Conservation (phyloP, 2,329 filamentous ascomycete species). For the Aspergillus intermedius region DNA sequence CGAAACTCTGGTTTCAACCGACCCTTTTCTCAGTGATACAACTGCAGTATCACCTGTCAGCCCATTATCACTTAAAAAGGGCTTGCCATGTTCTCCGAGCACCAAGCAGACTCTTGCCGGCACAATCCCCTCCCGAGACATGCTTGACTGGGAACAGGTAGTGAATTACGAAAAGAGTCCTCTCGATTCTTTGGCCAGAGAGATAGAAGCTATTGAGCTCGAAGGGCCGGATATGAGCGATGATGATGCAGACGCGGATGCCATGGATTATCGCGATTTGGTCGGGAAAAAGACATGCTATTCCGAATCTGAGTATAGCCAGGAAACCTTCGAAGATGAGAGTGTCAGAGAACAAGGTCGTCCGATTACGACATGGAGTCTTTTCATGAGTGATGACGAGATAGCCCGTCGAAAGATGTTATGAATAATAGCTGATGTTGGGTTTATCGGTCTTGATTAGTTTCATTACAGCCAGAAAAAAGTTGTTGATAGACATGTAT, state of each 20-base stretch:
- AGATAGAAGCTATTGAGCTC: background rate
- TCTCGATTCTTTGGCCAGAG: background rate
- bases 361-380: constrained; percentile 11
- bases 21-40: too few relatives aligned
- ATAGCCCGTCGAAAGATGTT: background rate
- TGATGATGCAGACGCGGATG: background rate
- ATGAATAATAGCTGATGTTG: background rate
- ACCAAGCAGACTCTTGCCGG: background rate
- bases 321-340: background rate
- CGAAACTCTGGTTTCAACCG: too few relatives aligned
- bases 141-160: constrained; percentile 3
- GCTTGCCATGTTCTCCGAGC: too few relatives aligned
- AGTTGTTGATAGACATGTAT: background rate
- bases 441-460: background rate
- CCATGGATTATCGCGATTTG: constrained; percentile 1
- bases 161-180: background rate
- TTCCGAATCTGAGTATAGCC: constrained; percentile 7
- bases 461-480: background rate
- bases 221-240: background rate
- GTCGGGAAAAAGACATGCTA: constrained; percentile 2
- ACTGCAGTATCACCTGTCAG: background rate
- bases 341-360: background rate
- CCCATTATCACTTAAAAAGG: background rate
- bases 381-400: constrained; percentile 1
- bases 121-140: constrained; percentile 1